Base-by-base conservation (phyloP, 2,329 filamentous ascomycete species). In the Kalaharituber pfeilii region DNA sequence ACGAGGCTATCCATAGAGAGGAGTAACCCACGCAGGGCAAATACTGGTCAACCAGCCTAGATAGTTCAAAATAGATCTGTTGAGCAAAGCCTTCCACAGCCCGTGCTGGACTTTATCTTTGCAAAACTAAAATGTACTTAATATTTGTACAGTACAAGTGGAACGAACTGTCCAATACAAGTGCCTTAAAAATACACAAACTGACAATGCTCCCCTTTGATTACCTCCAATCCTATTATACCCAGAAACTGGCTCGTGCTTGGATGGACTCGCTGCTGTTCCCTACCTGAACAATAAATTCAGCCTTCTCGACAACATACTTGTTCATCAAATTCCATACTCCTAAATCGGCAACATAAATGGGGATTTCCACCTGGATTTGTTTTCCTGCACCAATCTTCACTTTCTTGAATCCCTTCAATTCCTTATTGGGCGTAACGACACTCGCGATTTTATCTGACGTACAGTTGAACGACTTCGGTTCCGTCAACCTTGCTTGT, bases 301-400 rank as follows among this genome's bases (percentile, higher is more conserved):
- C 74, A 1, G 82, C 82, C 2, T 76, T 75, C 71, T 86, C 83
- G 33, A 86, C 81, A 24, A 84, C 79, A 66, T 86, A 86, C 65
- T 80, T 69, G 79, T 84, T 82, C 29, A 67, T 70, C 11, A 67
- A 61, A 64, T 78, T 69, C 77, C 77, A 80, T 6, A 80, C 62
- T 0, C 76, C 76, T 59, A 77, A 66, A 49, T 75, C 70, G 20
- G 65, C 61, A 2, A 79, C 70, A 27, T 72, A 63, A 20, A 80
- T 62, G 18, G 74, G 70, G 25, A 82, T 69, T 29, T 68, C 63
- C 0, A 76, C 72, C 30, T 68, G 74, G 57, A 74, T 69, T 1
- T 75, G 81, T 65, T 77, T 71, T 0, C 79, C 80, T 1, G 79
- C 75, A 53, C 73, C 72, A 54, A 84, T 68, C 22, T 71, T 60